Conservation (phyloP, 805 yeast genomes). For the Saturnispora ahearnii region DNA sequence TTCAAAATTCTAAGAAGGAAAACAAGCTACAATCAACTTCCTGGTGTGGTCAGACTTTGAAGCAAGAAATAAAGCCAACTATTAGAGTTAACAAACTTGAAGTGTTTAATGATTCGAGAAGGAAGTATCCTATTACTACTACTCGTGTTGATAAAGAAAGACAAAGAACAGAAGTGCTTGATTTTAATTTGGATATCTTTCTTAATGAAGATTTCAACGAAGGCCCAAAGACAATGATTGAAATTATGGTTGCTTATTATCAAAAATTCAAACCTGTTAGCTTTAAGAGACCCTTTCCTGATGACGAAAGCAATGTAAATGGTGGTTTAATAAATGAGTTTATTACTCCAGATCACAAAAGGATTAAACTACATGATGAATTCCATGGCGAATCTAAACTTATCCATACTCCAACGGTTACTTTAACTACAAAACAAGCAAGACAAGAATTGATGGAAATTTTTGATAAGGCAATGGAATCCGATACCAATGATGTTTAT, state of each 20-base stretch:
- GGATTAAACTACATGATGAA: not conserved
- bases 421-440: conserved; percentile 68
- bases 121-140: conserved; percentile 37
- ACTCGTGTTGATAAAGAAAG: conserved; percentile 42
- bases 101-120: conserved; percentile 32
- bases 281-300: not conserved
- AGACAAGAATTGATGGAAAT: conserved; percentile 63
- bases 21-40: conserved; percentile 45
- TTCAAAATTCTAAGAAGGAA: conserved; percentile 50
- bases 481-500: not conserved
- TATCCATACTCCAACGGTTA: conserved; percentile 67
- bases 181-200: conserved; percentile 50
- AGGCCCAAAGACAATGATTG: conserved; percentile 33
- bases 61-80: conserved; percentile 27
- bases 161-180: conserved; percentile 49
- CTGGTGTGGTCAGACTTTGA: conserved; percentile 57
- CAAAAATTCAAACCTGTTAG: conserved; percentile 3
- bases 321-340: not conserved
- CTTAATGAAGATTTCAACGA: conserved; percentile 39
- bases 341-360: conserved; percentile 5
- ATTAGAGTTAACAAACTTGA: conserved; percentile 14
- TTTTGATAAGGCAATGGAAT: conserved; percentile 48
- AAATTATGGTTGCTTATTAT: conserved; percentile 40
- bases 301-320: not conserved
- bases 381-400: conserved; percentile 11